Evolutionary conservation across 805 yeast genomes (phyloP).

Genomic region (Candida adriatica): DNA sequence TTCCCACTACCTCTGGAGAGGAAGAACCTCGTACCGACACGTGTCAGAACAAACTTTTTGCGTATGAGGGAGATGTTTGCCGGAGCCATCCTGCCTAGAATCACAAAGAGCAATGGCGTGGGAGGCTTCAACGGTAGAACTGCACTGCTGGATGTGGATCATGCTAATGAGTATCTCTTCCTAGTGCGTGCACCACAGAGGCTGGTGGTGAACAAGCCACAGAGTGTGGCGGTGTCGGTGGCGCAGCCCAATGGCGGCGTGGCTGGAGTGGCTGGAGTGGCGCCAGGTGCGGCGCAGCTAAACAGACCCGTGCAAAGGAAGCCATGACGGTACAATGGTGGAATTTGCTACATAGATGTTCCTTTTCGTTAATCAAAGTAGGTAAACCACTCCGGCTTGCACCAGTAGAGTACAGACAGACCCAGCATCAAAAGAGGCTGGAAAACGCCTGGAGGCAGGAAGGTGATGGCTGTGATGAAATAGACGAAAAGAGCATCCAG

Average conservation of each 20-base stretch:
- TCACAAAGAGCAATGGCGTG: constrained; percentile 47
- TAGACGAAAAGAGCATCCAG: constrained; percentile 12
- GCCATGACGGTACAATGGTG: too few relatives aligned
- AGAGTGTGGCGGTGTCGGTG: too few relatives aligned
- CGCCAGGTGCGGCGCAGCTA: too few relatives aligned
- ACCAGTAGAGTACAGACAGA: constrained; percentile 7
- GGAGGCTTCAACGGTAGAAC: constrained; percentile 81
- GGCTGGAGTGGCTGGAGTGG: too few relatives aligned
- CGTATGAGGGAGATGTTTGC: constrained; percentile 95
- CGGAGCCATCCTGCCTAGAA: constrained; percentile 65
- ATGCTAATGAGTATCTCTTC: constrained; percentile 56
- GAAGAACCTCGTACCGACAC: constrained; percentile 60
- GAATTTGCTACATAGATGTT: too few relatives aligned
- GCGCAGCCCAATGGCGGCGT: too few relatives aligned
- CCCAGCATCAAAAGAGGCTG: constrained; percentile 8
- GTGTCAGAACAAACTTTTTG: constrained; percentile 65
- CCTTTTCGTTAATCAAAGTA: too few relatives aligned
- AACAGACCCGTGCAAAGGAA: too few relatives aligned
- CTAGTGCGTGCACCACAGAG: constrained; percentile 46
- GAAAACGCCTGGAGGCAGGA: constrained; percentile 18
- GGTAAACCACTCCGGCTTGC: constrained; percentile 14
- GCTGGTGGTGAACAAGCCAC: constrained; percentile 10
- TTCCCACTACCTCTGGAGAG: constrained; percentile 81
- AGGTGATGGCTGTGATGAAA: constrained; percentile 9
- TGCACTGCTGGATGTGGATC: constrained; percentile 66